phyloP scores from a whole-genome alignment of 306 rosid genomes.

The Quercus dentata region DNA sequence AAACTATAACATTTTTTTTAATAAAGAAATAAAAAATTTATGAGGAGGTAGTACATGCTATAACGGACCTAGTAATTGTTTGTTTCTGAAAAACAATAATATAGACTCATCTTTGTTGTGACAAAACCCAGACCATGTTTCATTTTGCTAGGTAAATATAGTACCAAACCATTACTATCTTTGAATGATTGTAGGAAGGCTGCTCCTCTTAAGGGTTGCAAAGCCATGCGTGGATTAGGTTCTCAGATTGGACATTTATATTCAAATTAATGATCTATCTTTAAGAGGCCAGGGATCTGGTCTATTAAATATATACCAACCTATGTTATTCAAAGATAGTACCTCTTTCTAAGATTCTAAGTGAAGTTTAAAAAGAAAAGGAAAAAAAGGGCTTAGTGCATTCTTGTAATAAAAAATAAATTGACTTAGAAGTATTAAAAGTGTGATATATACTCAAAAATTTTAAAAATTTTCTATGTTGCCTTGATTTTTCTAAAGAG shows the following conservation, averaged over 20 bases:
- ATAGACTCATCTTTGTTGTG: conserved; percentile 24
- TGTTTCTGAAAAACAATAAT: conserved; percentile 8
- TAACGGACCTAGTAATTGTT: conserved; percentile 13
- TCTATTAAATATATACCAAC: conserved; percentile 4
- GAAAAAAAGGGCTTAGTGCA: too few species aligned
- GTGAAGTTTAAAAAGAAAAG: too few species aligned
- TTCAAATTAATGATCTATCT: conserved; percentile 2
- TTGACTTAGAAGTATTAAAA: too few species aligned
- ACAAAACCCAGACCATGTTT: conserved; percentile 18
- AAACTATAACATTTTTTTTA: neutral
- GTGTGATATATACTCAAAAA: too few species aligned
- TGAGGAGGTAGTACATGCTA: conserved; percentile 1
- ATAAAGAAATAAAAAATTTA: neutral
- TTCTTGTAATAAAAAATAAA: too few species aligned
- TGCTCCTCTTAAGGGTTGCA: conserved; percentile 46
- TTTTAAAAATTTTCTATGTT: too few species aligned
- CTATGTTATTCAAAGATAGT: neutral
- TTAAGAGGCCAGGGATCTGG: conserved; percentile 17
- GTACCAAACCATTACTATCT: conserved; percentile 20
- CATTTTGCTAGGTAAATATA: conserved; percentile 28
- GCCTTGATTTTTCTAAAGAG: too few species aligned
- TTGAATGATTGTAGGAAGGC: conserved; percentile 31
- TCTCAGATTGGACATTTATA: conserved; percentile 12
- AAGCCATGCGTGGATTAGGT: conserved; percentile 26
- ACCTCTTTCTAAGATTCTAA: too few species aligned